phyloP scores from a whole-genome alignment of 805 yeast genomes.

The Ogataea minuta region DNA sequence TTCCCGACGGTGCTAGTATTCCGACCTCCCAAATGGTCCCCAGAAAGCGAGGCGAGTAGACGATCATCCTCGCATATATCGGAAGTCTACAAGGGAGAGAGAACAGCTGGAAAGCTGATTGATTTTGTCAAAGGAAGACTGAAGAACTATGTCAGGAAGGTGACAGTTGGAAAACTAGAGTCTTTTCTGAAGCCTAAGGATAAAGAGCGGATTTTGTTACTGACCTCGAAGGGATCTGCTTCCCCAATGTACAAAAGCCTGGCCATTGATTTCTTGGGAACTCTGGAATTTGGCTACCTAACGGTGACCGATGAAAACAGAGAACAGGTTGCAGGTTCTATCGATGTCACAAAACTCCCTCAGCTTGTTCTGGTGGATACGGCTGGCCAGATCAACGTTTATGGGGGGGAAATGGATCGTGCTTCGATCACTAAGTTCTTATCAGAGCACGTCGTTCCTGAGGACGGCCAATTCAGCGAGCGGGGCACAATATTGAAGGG shows the following conservation, averaged over 20 bases:
- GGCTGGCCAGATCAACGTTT: slow-evolving; percentile 19
- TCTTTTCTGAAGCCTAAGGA: slow-evolving; percentile 25
- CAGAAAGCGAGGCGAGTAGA: slow-evolving; percentile 14
- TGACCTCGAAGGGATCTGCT: slow-evolving; percentile 48
- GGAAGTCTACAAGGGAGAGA: slow-evolving; percentile 61
- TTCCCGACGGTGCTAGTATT: slow-evolving; percentile 83
- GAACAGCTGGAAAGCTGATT: slow-evolving; percentile 53
- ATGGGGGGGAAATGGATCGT: slow-evolving; percentile 35
- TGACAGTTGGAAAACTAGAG: slow-evolving; percentile 36
- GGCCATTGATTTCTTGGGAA: slow-evolving; percentile 65
- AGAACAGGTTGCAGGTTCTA: slow-evolving; percentile 3
- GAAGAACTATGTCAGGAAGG: slow-evolving; percentile 62
- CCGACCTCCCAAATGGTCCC: slow-evolving; percentile 68
- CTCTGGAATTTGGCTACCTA: slow-evolving; percentile 46
- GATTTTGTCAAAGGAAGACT: slow-evolving; percentile 56
- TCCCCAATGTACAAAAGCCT: slow-evolving; percentile 61
- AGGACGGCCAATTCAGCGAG: slow-evolving; percentile 36
- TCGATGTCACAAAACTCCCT: slow-evolving; percentile 21
- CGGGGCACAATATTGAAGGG: slow-evolving; percentile 24
- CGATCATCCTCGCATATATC: slow-evolving; percentile 40
- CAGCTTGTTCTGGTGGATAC: slow-evolving; percentile 24
- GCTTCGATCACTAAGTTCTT: slow-evolving; percentile 33
- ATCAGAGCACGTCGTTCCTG: slow-evolving; percentile 30
- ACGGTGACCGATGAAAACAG: slow-evolving; percentile 31
- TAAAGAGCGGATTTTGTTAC: slow-evolving; percentile 45